These are phyloP conservation scores for Mytilinidion resinicola DNA, from an alignment of 495 filamentous ascomycete genomes.

Conservation along the genomic window DNA sequence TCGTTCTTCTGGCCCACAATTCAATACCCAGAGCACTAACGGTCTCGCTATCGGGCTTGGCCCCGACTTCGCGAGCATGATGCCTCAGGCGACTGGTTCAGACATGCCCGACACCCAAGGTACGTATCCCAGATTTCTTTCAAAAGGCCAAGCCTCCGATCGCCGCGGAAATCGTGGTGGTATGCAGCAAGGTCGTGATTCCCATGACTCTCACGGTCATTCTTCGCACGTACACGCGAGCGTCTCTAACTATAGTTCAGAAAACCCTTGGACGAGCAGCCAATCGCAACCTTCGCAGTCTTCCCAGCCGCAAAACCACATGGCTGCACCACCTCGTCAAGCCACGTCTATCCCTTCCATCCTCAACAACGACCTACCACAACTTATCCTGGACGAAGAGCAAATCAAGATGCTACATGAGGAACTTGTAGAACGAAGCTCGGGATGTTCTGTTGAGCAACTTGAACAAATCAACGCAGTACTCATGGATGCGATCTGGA, in stretches of 20 bases:
- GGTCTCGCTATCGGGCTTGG: constrained; percentile 40
- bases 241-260: constrained; percentile 11
- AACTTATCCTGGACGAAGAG: constrained; percentile 52
- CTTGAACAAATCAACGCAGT: constrained; percentile 88
- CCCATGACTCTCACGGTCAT: no score
- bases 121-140: background rate
- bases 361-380: constrained; percentile 38
- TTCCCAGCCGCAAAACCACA: constrained; percentile 9
- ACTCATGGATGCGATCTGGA: constrained; percentile 86
- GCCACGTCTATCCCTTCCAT: constrained; percentile 10
- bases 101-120: constrained; percentile 58
- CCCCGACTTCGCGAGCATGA: constrained; percentile 25
- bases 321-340: constrained; percentile 22
- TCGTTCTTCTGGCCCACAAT: constrained; percentile 38
- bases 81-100: constrained; percentile 33
- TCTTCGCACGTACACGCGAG: background rate
- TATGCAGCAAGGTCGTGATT: no score
- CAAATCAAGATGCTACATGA: constrained; percentile 51
- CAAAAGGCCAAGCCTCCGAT: no score
- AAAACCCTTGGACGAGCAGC: constrained; percentile 32
- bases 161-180: no score
- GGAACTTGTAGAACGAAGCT: constrained; percentile 56
- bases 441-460: constrained; percentile 84
- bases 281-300: constrained; percentile 35
- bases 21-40: constrained; percentile 61